Conservation (phyloP, 2,329 filamentous ascomycete genomes). For the Lecanicillium sp. region DNA sequence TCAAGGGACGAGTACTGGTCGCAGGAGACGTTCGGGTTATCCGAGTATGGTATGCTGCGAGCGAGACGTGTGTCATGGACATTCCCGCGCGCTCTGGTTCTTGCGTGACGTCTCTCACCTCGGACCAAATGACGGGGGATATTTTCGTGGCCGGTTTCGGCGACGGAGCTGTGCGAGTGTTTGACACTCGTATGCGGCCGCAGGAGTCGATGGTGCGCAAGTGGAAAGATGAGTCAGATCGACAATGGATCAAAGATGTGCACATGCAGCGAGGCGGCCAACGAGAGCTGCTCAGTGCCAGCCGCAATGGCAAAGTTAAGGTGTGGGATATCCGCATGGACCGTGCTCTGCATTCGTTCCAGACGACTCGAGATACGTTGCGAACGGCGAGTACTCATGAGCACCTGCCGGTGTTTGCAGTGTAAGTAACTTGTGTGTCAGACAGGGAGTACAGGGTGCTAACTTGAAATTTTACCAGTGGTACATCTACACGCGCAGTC, state of each 20-base stretch:
- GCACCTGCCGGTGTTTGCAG: conserved; percentile 89
- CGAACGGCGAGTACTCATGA: conserved; percentile 89
- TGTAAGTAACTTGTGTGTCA: conserved; percentile 62
- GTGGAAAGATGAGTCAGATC: conserved; percentile 81
- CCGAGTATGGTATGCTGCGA: conserved; percentile 89
- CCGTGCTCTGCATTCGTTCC: conserved; percentile 62
- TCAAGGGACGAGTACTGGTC: conserved; percentile 89
- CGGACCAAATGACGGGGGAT: conserved; percentile 95
- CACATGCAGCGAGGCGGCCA: conserved; percentile 95
- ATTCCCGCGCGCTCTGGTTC: conserved; percentile 91
- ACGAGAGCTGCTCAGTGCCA: conserved; percentile 82
- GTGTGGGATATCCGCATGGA: conserved; percentile 95
- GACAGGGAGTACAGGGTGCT: too few species aligned
- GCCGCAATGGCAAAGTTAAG: conserved; percentile 85
- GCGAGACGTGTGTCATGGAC: conserved; percentile 86
- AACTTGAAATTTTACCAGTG: conserved; percentile 48
- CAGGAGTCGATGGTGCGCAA: conserved; percentile 91
- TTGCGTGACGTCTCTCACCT: conserved; percentile 91
- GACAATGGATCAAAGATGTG: conserved; percentile 90
- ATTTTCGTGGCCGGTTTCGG: conserved; percentile 95
- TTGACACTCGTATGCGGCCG: conserved; percentile 77
- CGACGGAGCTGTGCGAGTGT: conserved; percentile 88
- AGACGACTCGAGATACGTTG: conserved; percentile 67
- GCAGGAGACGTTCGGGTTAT: conserved; percentile 95
- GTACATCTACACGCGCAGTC: conserved; percentile 78